Conservation (phyloP, 2,329 filamentous ascomycete species). For the Cryoendolithus antarcticus region DNA sequence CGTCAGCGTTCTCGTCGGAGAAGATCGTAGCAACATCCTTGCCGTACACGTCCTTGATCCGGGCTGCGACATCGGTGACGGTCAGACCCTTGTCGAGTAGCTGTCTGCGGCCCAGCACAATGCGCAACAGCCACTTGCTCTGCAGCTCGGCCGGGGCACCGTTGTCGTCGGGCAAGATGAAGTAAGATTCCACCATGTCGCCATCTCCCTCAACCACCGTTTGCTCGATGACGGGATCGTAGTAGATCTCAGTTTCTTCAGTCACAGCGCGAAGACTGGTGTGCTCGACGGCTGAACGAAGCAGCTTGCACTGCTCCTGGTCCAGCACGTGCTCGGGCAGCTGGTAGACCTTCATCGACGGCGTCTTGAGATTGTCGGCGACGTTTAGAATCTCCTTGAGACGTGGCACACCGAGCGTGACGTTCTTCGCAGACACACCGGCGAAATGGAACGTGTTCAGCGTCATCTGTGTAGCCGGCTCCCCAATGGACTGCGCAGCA, state of each 20-base stretch:
- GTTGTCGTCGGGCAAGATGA: conserved; percentile 80
- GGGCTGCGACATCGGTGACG: conserved; percentile 79
- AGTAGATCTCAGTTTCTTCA: conserved; percentile 89
- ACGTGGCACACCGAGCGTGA: conserved; percentile 95
- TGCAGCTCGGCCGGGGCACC: conserved; percentile 48
- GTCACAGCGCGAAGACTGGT: conserved; percentile 88
- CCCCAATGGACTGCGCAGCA: conserved; percentile 95
- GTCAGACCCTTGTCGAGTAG: conserved; percentile 87
- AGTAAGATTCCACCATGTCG: conserved; percentile 95
- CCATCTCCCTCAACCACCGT: conserved; percentile 79
- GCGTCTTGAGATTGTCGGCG: conserved; percentile 95
- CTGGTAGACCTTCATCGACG: conserved; percentile 88
- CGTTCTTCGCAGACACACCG: conserved; percentile 99
- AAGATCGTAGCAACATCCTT: conserved; percentile 84
- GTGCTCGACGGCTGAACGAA: conserved; percentile 86
- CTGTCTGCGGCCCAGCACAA: conserved; percentile 85
- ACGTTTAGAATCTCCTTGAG: conserved; percentile 99
- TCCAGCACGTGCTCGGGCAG: conserved; percentile 46
- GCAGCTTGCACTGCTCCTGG: conserved; percentile 69
- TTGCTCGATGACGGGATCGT: conserved; percentile 76
- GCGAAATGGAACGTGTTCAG: conserved; percentile 99
- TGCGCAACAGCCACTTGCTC: conserved; percentile 89
- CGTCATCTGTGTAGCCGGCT: conserved; percentile 98
- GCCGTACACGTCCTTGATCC: conserved; percentile 80
- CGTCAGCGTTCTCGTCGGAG: conserved; percentile 94